Evolutionary conservation across 2,329 filamentous ascomycete species (phyloP).

Genomic region (Aspergillus melleus): DNA sequence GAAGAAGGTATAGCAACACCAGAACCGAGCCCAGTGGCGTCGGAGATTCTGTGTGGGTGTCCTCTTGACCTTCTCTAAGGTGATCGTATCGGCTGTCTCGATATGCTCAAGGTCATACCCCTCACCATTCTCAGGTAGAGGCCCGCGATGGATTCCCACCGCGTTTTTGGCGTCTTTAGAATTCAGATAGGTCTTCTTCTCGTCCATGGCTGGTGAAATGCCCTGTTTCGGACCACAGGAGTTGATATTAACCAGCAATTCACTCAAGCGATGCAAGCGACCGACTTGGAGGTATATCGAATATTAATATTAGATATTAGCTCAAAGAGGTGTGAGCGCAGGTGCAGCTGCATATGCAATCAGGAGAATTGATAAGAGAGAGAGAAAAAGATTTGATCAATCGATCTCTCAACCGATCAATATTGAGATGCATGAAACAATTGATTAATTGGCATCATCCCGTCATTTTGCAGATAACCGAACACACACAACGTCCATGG

Average conservation of each 20-base stretch:
- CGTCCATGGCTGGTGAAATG: constrained; percentile 19
- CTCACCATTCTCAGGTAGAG: constrained; percentile 19
- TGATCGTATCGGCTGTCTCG: constrained; percentile 28
- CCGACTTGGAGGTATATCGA: neutral
- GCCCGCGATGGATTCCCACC: constrained; percentile 32
- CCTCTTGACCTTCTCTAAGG: constrained; percentile 24
- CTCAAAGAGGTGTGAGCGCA: too few relatives aligned
- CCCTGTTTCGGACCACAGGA: neutral
- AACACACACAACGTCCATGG: neutral
- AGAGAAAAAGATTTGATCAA: neutral
- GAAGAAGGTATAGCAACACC: constrained; percentile 38
- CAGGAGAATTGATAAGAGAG: neutral
- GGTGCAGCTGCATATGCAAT: neutral
- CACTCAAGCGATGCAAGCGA: neutral
- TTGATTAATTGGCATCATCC: neutral
- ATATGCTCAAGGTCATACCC: constrained; percentile 26
- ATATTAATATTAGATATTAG: neutral
- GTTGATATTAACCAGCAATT: neutral
- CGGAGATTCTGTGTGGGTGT: constrained; percentile 29
- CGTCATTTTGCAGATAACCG: neutral
- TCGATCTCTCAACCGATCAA: neutral
- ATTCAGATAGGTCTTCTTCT: constrained; percentile 27
- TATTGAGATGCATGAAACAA: neutral
- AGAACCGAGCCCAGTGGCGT: constrained; percentile 40
- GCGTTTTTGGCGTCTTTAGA: constrained; percentile 32